A percentile compares a stretch with the other conserved stretches of the same genome.
These are phyloP conservation scores for Epipyxis sp. DNA, from an alignment of 108 stramenopile species.

Conservation along the genomic window DNA sequence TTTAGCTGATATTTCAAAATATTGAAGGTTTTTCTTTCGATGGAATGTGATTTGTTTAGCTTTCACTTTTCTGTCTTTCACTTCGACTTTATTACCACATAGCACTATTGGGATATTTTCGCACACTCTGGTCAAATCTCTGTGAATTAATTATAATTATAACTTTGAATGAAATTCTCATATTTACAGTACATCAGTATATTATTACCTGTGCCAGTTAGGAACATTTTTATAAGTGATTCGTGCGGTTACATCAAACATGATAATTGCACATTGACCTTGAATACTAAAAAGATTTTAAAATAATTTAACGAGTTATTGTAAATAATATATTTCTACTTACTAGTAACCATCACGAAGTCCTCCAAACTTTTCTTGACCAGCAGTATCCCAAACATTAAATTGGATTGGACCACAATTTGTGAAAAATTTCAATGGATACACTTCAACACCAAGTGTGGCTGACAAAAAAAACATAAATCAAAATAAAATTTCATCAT, in stretches of 20 bases:
- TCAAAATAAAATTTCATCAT: too few species aligned
- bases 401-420: conserved; percentile 97
- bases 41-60: conserved; percentile 99
- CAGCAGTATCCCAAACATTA: conserved; percentile 99
- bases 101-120: conserved; percentile 99
- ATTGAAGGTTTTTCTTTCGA: conserved; percentile 99
- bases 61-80: conserved; percentile 99
- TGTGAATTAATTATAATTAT: conserved; percentile 13
- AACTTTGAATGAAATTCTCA: conserved; percentile 2
- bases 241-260: conserved; percentile 71
- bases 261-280: conserved; percentile 98
- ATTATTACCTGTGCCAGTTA: conserved; percentile 89
- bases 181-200: too few species aligned
- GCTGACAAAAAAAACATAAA: conserved; percentile 31
- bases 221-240: conserved; percentile 99
- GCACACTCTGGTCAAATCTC: conserved; percentile 96
- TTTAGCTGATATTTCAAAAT: conserved; percentile 99
- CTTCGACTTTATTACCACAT: conserved; percentile 97
- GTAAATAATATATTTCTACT: background rate
- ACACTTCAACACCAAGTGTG: conserved; percentile 67
- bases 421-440: conserved; percentile 95
- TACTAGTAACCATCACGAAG: conserved; percentile 82
- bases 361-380: conserved; percentile 98
- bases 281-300: conserved; percentile 72
- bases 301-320: background rate